Percentiles rank a stretch among this genome's conserved stretches.
phyloP scores from a whole-genome alignment of 306 rosid genomes.

The Quercus variabilis region DNA sequence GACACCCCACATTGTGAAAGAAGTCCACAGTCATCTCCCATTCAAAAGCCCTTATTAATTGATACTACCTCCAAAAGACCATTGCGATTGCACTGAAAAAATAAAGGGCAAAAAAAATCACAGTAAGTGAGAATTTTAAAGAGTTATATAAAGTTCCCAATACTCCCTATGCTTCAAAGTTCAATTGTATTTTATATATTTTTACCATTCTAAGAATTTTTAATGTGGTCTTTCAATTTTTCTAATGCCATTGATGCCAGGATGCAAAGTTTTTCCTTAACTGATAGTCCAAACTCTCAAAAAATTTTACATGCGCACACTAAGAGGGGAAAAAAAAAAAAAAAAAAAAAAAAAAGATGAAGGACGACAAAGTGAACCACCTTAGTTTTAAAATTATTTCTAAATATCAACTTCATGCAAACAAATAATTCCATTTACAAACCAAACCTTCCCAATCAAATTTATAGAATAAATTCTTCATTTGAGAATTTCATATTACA shows the following conservation, averaged over 20 bases:
- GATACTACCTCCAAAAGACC: neutral
- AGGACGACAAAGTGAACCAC: no score
- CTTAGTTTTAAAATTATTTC: no score
- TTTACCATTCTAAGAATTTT: neutral
- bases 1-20: slow-evolving; percentile 27
- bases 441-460: no score
- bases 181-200: neutral
- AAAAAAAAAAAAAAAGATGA: no score
- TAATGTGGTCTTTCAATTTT: neutral
- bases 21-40: neutral
- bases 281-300: neutral
- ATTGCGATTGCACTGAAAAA: neutral
- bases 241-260: neutral
- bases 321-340: no score
- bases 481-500: no score
- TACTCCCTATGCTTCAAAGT: neutral
- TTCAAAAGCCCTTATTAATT: neutral
- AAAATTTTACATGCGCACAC: no score
- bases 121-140: neutral
- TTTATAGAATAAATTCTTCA: no score
- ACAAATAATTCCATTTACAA: no score
- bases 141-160: neutral
- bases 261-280: neutral
- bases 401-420: no score
- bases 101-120: neutral